These are phyloP conservation scores for Mycena vitilis DNA, from an alignment of 768 basidiomycete species.

Conservation along the genomic window DNA sequence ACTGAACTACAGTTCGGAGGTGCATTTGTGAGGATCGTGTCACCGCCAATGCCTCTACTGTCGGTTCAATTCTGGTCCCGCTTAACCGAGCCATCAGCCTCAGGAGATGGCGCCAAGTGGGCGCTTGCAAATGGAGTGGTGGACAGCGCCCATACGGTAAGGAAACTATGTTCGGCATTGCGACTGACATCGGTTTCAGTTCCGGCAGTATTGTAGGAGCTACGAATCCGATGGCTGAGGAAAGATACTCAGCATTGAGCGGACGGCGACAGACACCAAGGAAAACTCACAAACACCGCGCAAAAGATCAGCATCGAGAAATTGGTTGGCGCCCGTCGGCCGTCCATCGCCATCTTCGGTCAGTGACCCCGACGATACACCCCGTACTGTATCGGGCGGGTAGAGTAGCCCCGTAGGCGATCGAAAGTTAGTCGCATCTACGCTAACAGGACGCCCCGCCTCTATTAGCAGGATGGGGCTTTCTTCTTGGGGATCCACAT, in stretches of 20 bases:
- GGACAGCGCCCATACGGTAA: constrained; percentile 77
- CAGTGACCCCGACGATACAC: constrained; percentile 7
- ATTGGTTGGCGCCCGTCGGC: constrained; percentile 56
- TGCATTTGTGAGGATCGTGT: constrained; percentile 64
- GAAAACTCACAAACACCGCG: constrained; percentile 70
- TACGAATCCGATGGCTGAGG: constrained; percentile 74
- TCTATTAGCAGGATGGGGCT: constrained; percentile 14
- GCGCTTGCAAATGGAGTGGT: constrained; percentile 78
- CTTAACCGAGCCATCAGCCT: constrained; percentile 81
- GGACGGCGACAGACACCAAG: neutral
- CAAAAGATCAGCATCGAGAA: constrained; percentile 68
- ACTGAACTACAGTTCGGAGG: constrained; percentile 82
- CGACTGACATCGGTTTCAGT: constrained; percentile 58
- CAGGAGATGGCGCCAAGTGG: constrained; percentile 79
- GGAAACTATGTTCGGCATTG: constrained; percentile 80
- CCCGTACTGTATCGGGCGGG: constrained; percentile 21
- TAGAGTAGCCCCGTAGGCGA: constrained; percentile 20
- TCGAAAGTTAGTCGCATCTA: constrained; percentile 26
- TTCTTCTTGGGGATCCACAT: neutral
- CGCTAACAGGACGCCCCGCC: constrained; percentile 22
- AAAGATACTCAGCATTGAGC: constrained; percentile 11
- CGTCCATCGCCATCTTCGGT: constrained; percentile 28
- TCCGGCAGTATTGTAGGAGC: constrained; percentile 64
- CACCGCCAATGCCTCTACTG: constrained; percentile 71
- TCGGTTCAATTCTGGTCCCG: constrained; percentile 76